Conservation (phyloP, 768 basidiomycete species). For the Hygrophorus pudorinus region DNA sequence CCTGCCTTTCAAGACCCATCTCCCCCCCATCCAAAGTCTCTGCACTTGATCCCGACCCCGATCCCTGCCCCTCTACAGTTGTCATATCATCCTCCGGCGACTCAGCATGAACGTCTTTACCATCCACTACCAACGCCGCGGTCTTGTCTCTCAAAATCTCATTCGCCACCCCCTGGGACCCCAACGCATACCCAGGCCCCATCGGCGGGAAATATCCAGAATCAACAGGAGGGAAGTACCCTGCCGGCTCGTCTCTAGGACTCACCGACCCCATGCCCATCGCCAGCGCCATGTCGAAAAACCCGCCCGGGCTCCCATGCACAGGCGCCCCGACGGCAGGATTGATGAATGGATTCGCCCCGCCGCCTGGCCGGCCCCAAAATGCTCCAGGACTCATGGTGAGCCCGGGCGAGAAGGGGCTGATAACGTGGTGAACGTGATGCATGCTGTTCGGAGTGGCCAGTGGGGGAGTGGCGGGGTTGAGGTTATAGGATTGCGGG, state of each 20-base stretch:
- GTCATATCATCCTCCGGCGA: not conserved
- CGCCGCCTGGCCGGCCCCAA: conserved; percentile 46
- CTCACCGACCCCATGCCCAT: conserved; percentile 17
- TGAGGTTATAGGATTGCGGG: conserved; percentile 7
- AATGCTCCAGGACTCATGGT: conserved; percentile 69
- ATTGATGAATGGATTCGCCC: conserved; percentile 32
- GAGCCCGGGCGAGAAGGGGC: conserved; percentile 58
- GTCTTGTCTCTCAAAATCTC: not conserved
- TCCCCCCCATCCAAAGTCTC: not conserved
- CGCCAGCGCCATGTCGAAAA: conserved; percentile 5
- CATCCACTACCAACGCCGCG: not conserved
- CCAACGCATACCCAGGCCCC: not conserved
- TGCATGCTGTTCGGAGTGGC: conserved; percentile 9
- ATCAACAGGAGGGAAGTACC: conserved; percentile 37
- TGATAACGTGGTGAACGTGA: conserved; percentile 6
- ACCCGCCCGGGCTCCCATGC: conserved; percentile 17
- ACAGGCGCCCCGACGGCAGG: conserved; percentile 40
- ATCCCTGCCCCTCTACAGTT: not conserved
- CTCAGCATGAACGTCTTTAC: no score
- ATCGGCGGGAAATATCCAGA: conserved; percentile 21
- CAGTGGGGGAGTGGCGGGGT: conserved; percentile 3
- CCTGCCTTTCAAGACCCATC: not conserved
- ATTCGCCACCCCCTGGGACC: not conserved
- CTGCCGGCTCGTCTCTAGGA: conserved; percentile 22
- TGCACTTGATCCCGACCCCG: not conserved